Evolutionary conservation across 805 yeast genomes (phyloP).

Genomic region (Blastobotrys attinorum): DNA sequence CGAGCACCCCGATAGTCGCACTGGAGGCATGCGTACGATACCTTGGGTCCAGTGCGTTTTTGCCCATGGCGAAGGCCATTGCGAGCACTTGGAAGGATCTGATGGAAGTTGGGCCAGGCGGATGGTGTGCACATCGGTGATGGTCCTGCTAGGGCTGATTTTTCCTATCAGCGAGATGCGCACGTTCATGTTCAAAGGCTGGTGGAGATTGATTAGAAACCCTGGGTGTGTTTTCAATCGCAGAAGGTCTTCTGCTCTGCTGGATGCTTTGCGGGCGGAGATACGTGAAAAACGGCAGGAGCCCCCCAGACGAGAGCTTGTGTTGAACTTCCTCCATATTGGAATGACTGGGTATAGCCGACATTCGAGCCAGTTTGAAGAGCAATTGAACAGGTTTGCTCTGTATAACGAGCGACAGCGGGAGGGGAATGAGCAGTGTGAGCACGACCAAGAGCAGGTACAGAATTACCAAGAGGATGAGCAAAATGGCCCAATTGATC

Average conservation of each 20-base stretch:
- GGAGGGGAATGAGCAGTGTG: too few relatives aligned
- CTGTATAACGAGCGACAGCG: too few relatives aligned
- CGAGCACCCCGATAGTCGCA: neutral
- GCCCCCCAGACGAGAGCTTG: too few relatives aligned
- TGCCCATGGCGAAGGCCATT: neutral
- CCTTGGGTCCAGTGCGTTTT: neutral
- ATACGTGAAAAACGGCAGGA: too few relatives aligned
- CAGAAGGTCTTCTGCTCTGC: neutral
- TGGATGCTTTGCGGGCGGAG: neutral
- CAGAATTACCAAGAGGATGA: neutral
- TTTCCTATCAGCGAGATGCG: neutral
- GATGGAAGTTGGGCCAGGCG: neutral
- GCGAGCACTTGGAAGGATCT: too few relatives aligned
- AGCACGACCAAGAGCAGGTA: neutral
- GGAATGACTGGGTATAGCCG: too few relatives aligned
- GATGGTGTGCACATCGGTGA: neutral
- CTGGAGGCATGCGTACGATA: neutral
- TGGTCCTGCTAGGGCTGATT: neutral
- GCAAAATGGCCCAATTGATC: neutral
- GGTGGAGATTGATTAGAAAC: neutral
- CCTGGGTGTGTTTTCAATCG: neutral
- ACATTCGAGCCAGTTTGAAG: too few relatives aligned
- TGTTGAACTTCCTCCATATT: too few relatives aligned
- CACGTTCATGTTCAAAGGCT: neutral
- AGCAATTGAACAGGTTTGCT: neutral